Conservation (phyloP, 2,329 filamentous ascomycete species). For the Penicillium janthinellum region DNA sequence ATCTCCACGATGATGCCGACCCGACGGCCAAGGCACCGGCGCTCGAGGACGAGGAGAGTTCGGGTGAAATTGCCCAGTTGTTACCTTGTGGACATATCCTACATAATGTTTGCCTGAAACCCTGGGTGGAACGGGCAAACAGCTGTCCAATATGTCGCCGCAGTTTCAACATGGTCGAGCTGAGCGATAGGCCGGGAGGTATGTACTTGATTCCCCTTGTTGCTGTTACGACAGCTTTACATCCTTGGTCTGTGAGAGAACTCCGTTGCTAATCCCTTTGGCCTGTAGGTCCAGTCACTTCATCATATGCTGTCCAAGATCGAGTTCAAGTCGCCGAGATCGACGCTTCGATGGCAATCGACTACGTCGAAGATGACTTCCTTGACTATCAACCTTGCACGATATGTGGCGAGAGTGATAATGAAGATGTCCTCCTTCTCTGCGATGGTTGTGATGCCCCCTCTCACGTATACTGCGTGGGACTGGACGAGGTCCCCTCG, state of each 20-base stretch:
- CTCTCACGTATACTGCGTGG: conserved; percentile 91
- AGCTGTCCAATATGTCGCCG: conserved; percentile 96
- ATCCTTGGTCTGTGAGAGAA: background rate
- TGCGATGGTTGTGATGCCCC: conserved; percentile 89
- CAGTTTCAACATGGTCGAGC: conserved; percentile 84
- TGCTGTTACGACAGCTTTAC: background rate
- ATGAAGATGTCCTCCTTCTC: conserved; percentile 81
- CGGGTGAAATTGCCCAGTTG: conserved; percentile 61
- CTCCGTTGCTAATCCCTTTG: background rate
- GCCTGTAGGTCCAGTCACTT: conserved; percentile 55
- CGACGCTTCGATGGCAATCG: conserved; percentile 68
- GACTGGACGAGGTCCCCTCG: conserved; percentile 72
- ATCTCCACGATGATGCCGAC: conserved; percentile 32
- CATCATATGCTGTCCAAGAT: conserved; percentile 59
- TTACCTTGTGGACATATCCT: conserved; percentile 85
- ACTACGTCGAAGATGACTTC: conserved; percentile 67
- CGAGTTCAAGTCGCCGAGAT: conserved; percentile 79
- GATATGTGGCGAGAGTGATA: conserved; percentile 77
- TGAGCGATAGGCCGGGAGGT: conserved; percentile 80
- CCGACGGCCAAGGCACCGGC: conserved; percentile 31
- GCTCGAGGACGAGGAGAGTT: conserved; percentile 44
- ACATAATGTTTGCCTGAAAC: conserved; percentile 87
- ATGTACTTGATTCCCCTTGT: conserved; percentile 42
- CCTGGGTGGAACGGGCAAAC: conserved; percentile 96
- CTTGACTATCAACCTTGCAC: conserved; percentile 72